These are phyloP conservation scores for Rhododendron ovatum DNA, from an alignment of 148 eudicot genomes.

Conservation along the genomic window DNA sequence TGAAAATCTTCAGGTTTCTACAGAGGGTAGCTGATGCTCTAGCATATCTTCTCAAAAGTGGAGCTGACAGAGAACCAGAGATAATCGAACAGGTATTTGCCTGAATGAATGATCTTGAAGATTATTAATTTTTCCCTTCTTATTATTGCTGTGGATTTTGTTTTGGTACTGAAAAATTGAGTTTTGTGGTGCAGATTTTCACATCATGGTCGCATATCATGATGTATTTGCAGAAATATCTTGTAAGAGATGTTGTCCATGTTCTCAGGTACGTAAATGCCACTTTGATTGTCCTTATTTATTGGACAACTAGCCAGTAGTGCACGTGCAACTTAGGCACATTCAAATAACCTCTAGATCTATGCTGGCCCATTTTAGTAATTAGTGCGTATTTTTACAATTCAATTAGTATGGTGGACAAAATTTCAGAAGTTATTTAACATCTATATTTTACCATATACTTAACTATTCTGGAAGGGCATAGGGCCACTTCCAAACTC, in stretches of 20 bases:
- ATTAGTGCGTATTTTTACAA: neutral
- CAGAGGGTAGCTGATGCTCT: constrained; percentile 50
- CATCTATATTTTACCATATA: neutral
- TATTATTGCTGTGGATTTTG: neutral
- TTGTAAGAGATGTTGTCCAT: constrained; percentile 40
- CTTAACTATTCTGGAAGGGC: too few relatives aligned
- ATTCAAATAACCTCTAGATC: neutral
- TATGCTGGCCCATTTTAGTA: neutral
- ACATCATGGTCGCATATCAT: constrained; percentile 15
- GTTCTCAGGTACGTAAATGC: constrained; percentile 56
- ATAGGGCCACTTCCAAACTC: too few relatives aligned
- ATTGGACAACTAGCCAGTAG: neutral
- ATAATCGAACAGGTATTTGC: constrained; percentile 68
- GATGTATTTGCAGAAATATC: constrained; percentile 84
- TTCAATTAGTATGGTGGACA: neutral
- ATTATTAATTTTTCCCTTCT: neutral
- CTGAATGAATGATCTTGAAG: neutral
- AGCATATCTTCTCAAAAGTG: constrained; percentile 60
- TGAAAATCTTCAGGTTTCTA: constrained; percentile 52
- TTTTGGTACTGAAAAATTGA: neutral
- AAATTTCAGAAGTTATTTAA: neutral
- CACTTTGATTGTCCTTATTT: neutral
- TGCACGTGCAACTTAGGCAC: neutral
- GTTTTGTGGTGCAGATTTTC: too few relatives aligned
- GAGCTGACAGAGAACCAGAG: constrained; percentile 82